These are phyloP conservation scores for Ophiocordyceps australis DNA, from an alignment of 2,329 filamentous ascomycete species.

Conservation along the genomic window DNA sequence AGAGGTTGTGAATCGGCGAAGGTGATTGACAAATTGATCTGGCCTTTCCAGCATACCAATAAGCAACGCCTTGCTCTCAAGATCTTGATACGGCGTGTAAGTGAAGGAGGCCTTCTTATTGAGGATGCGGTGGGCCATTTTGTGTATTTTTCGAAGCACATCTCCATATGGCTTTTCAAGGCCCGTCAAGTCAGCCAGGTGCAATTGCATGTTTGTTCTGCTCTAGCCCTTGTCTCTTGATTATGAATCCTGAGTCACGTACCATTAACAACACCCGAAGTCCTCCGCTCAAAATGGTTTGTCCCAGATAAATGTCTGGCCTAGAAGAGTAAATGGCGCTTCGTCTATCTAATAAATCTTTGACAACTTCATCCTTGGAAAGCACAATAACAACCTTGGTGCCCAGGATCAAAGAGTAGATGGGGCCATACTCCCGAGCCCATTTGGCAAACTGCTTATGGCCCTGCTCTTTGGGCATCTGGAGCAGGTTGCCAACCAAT, in stretches of 20 bases:
- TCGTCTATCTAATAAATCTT: conserved; percentile 31
- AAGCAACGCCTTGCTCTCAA: conserved; percentile 1
- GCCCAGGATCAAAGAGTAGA: conserved; percentile 32
- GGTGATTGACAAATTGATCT: neutral
- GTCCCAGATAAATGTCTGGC: neutral
- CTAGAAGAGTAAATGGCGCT: conserved; percentile 29
- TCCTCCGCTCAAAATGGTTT: neutral
- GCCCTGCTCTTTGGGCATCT: conserved; percentile 20
- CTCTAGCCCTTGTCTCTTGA: neutral
- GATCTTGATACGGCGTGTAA: neutral
- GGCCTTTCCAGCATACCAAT: neutral
- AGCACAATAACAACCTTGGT: conserved; percentile 27
- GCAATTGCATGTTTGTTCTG: no score
- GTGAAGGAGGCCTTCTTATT: neutral
- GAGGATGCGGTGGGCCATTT: neutral
- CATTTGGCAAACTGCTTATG: conserved; percentile 31
- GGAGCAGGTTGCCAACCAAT: conserved; percentile 31
- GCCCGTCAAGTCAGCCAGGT: no score
- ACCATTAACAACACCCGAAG: neutral
- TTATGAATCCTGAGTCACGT: neutral
- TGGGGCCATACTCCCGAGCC: conserved; percentile 29
- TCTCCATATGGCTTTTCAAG: neutral
- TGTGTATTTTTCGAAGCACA: neutral
- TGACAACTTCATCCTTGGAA: conserved; percentile 22
- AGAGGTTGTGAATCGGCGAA: neutral